Conservation (phyloP, 129 eudicot species). For the Smallanthus sonchifolius region DNA sequence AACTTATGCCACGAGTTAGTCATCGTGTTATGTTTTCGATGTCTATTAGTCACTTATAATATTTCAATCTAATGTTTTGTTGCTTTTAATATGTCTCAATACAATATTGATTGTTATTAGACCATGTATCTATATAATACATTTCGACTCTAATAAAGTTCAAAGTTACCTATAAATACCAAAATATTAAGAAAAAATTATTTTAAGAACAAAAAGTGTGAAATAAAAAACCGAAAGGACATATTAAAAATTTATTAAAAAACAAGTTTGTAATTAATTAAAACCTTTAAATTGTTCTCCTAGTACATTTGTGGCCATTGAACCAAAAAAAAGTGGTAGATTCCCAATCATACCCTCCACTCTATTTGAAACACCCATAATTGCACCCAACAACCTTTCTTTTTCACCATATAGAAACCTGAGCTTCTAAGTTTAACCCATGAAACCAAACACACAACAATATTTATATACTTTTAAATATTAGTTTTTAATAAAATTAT, state of each 20-base stretch:
- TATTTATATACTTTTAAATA: background rate
- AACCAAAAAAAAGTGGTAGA: conserved; percentile 56
- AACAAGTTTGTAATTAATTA: conserved; percentile 6
- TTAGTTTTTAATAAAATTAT: background rate
- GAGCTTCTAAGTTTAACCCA: conserved; percentile 33
- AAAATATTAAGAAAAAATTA: background rate
- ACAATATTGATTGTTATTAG: background rate
- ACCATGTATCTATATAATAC: background rate
- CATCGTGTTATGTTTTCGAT: background rate
- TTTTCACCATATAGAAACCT: conserved; percentile 49
- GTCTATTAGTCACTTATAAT: background rate
- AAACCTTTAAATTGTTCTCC: conserved; percentile 26
- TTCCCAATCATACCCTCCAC: conserved; percentile 92
- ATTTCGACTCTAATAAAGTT: conserved; percentile 10
- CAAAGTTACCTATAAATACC: background rate
- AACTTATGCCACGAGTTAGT: background rate
- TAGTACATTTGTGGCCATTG: conserved; percentile 36
- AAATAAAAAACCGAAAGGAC: conserved; percentile 11
- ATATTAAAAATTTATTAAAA: conserved; percentile 7
- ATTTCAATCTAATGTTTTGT: background rate
- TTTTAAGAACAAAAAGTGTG: conserved; percentile 18
- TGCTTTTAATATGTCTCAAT: background rate
- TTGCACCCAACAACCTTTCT: conserved; percentile 70
- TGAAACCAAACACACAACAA: conserved; percentile 4
- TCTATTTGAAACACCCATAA: conserved; percentile 59